These are phyloP conservation scores for Candida freyschussii DNA, from an alignment of 1,139 yeast species.

Conservation along the genomic window DNA sequence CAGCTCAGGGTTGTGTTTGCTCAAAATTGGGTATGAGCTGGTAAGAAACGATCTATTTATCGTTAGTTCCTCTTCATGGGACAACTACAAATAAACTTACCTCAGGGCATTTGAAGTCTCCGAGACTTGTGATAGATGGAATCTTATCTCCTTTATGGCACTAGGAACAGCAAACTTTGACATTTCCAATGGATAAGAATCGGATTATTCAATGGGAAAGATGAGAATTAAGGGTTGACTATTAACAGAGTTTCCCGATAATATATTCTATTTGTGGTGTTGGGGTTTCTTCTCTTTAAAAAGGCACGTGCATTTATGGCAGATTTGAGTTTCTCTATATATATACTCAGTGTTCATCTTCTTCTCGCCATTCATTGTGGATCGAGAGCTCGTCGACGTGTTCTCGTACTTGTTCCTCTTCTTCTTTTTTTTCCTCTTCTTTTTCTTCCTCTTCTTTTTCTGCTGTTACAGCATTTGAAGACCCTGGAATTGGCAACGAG, in stretches of 20 bases:
- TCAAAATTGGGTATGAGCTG: conserved; percentile 17
- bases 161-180: conserved; percentile 13
- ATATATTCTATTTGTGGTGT: too few species aligned
- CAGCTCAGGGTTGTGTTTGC: conserved; percentile 19
- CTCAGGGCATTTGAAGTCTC: conserved; percentile 19
- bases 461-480: conserved; percentile 8
- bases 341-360: too few species aligned
- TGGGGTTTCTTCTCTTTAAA: too few species aligned
- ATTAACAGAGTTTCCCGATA: too few species aligned
- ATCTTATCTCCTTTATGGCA: conserved; percentile 23
- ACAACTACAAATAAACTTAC: too few species aligned
- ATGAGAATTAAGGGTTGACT: too few species aligned
- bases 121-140: conserved; percentile 21
- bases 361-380: conserved; percentile 9
- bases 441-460: background rate
- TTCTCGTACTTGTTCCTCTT: background rate
- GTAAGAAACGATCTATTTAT: conserved; percentile 17
- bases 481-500: conserved; percentile 28
- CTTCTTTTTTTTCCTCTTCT: conserved; percentile 4
- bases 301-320: too few species aligned
- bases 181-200: too few species aligned
- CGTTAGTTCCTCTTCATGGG: too few species aligned
- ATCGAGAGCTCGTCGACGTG: conserved; percentile 4
- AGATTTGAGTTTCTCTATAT: too few species aligned
- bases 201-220: too few species aligned